Evolutionary conservation across 2,329 filamentous ascomycete species (phyloP).

Genomic region (Cercospora brassicicola): DNA sequence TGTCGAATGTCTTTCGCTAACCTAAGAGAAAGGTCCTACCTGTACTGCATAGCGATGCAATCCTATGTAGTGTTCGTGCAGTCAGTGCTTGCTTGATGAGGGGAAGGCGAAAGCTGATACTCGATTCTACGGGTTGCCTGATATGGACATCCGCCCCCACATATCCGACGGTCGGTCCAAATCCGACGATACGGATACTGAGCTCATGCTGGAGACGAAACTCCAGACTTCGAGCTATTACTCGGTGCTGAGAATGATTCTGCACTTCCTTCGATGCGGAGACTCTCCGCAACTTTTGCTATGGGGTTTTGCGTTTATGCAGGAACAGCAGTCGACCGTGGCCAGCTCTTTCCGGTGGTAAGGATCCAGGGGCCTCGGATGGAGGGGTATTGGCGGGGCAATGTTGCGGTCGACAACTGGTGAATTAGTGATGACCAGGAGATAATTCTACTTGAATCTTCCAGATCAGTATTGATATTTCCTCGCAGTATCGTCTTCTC

Average conservation of each 20-base stretch:
- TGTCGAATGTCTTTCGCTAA: neutral
- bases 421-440: neutral
- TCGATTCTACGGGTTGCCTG: conserved; percentile 3
- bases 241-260: neutral
- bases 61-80: neutral
- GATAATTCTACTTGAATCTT: neutral
- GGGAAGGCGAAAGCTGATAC: conserved; percentile 12
- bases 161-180: neutral
- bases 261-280: neutral
- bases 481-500: neutral
- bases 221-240: neutral
- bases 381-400: conserved; percentile 16
- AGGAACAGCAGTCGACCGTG: conserved; percentile 1
- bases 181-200: neutral
- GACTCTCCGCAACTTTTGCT: neutral
- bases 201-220: neutral
- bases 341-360: conserved; percentile 12
- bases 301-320: conserved; percentile 12
- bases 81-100: conserved; percentile 10
- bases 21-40: neutral
- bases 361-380: conserved; percentile 10
- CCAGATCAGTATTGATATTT: neutral
- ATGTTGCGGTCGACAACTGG: conserved; percentile 2
- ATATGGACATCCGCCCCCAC: neutral
- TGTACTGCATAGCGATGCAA: neutral